A percentile compares a stretch with the other conserved stretches of the same genome.
phyloP scores from a whole-genome alignment of 2,329 filamentous ascomycete genomes.

The Paraphaeosphaeria minitans region DNA sequence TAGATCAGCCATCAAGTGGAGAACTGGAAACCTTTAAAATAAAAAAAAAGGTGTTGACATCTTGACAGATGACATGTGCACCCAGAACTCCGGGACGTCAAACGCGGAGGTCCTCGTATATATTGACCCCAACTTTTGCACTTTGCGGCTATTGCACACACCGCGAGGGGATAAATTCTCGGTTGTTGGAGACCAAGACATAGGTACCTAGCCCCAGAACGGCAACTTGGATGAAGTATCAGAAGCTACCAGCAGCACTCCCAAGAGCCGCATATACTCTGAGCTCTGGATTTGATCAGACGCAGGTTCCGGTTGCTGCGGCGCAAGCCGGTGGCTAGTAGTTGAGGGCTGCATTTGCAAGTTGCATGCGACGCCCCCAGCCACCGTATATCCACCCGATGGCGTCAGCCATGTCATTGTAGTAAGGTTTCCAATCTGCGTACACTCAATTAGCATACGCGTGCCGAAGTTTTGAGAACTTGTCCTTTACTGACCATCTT shows the following conservation, averaged over 20 bases:
- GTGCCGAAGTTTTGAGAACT: neutral
- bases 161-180: constrained; percentile 11
- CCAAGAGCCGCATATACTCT: constrained; percentile 20
- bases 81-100: neutral
- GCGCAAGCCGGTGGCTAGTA: neutral
- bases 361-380: constrained; percentile 36
- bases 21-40: neutral
- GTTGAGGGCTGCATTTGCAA: constrained; percentile 34
- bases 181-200: constrained; percentile 11
- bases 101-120: neutral
- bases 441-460: constrained; percentile 1
- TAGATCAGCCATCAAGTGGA: neutral
- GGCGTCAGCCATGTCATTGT: constrained; percentile 44
- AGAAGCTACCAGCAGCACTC: neutral
- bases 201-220: neutral
- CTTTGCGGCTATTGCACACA: constrained; percentile 11
- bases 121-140: constrained; percentile 7
- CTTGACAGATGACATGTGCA: constrained; percentile 5
- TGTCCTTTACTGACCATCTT: constrained; percentile 29
- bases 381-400: constrained; percentile 45
- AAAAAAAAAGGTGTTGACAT: neutral
- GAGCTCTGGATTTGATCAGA: constrained; percentile 6
- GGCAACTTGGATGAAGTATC: constrained; percentile 3
- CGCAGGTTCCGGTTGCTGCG: constrained; percentile 14
- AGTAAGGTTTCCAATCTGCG: constrained; percentile 41